A percentile compares a stretch with the other conserved stretches of the same genome.
Conservation (phyloP, 148 eudicot species). For the Oxyria digyna region DNA sequence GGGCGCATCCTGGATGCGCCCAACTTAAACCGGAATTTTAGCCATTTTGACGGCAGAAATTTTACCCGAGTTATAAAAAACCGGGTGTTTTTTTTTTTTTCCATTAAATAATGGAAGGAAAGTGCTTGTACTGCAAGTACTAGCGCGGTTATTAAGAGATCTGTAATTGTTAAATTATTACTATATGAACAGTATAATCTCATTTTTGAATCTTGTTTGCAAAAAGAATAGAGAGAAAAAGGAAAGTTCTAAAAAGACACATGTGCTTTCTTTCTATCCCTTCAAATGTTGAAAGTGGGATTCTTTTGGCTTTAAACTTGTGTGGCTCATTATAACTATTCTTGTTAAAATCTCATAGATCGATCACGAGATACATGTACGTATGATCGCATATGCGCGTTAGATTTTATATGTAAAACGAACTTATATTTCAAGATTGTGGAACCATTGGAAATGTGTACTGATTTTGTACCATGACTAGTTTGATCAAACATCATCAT, state of each 20-base stretch:
- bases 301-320: neutral
- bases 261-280: conserved; percentile 8
- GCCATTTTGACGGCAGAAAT: too few species aligned
- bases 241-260: neutral
- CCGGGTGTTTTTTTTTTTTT: too few species aligned
- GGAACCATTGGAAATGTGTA: too few species aligned
- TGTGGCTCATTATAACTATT: neutral
- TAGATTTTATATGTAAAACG: neutral
- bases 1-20: too few species aligned
- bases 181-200: neutral
- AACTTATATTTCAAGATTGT: too few species aligned
- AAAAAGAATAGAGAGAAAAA: neutral
- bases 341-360: too few species aligned
- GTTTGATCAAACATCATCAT: neutral
- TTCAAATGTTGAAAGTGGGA: neutral
- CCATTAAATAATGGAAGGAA: neutral
- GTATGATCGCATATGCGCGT: too few species aligned
- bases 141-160: neutral
- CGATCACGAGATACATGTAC: too few species aligned
- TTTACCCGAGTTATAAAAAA: too few species aligned
- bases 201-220: neutral
- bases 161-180: neutral
- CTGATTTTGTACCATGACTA: neutral
- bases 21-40: too few species aligned
- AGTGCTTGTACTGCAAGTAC: conserved; percentile 3